Conservation (phyloP, 345 rosid genomes). For the Salix arbutifolia region DNA sequence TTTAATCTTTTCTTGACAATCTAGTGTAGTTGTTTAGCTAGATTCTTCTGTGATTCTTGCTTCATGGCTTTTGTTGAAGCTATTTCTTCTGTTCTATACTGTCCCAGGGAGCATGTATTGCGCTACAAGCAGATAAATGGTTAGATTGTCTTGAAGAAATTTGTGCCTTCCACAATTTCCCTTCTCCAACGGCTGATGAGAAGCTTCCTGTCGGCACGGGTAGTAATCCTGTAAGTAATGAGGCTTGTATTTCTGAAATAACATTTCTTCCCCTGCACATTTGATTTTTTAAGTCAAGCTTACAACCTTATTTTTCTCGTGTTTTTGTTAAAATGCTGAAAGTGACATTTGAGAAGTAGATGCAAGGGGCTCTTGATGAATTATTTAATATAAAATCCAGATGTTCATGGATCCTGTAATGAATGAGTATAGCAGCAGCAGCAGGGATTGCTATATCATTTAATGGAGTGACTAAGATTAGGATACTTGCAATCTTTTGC, state of each 20-base stretch:
- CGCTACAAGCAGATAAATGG: slow-evolving; percentile 88
- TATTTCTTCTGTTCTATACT: slow-evolving; percentile 7
- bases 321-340: not conserved
- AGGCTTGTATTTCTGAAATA: not conserved
- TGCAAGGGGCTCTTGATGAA: not conserved
- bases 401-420: not conserved
- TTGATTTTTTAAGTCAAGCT: not conserved
- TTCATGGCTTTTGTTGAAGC: not conserved
- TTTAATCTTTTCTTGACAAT: too few relatives aligned
- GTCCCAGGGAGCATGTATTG: slow-evolving; percentile 84
- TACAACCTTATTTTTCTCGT: not conserved
- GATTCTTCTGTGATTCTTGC: not conserved
- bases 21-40: not conserved
- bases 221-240: slow-evolving; percentile 80
- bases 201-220: slow-evolving; percentile 93
- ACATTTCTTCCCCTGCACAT: not conserved
- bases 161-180: slow-evolving; percentile 62
- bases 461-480: not conserved
- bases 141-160: slow-evolving; percentile 61
- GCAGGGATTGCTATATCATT: not conserved
- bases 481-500: not conserved
- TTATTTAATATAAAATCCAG: not conserved
- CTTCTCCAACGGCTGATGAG: slow-evolving; percentile 56
- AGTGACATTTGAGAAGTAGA: not conserved
- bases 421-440: not conserved